A percentile compares a stretch with the other conserved stretches of the same genome.
Conservation (phyloP, 2,329 filamentous ascomycete genomes). For the Hansfordia pulvinata region DNA sequence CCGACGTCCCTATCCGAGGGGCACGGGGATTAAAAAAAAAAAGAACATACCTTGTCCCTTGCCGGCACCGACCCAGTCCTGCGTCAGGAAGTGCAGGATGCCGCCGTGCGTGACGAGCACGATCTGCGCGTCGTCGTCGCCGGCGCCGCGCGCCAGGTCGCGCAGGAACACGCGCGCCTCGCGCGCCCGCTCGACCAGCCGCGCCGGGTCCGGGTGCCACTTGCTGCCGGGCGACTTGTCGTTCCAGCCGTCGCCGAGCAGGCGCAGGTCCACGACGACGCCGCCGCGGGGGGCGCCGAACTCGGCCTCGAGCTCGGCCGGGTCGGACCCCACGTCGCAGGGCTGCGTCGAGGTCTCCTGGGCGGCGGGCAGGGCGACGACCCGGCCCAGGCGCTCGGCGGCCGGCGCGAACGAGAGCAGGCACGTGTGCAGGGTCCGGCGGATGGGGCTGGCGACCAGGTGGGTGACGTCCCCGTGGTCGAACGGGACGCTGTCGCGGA, state of each 20-base stretch:
- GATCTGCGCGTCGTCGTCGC: constrained; percentile 49
- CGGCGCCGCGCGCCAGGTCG: constrained; percentile 24
- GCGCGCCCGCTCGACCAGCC: constrained; percentile 47
- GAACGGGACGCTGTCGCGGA: constrained; percentile 51
- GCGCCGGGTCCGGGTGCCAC: constrained; percentile 32
- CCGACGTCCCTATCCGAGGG: no score
- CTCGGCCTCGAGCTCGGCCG: constrained; percentile 39
- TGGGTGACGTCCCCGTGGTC: constrained; percentile 51
- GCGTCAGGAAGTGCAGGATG: constrained; percentile 72
- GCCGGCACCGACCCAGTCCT: constrained; percentile 58
- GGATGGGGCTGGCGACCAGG: constrained; percentile 66
- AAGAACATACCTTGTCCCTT: constrained; percentile 22
- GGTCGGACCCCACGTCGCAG: constrained; percentile 60
- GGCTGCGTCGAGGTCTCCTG: constrained; percentile 67
- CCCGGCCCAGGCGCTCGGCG: constrained; percentile 27
- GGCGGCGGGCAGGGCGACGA: constrained; percentile 58
- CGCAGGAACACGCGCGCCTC: constrained; percentile 45
- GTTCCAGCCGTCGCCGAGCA: constrained; percentile 57
- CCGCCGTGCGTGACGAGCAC: constrained; percentile 73
- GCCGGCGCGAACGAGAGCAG: constrained; percentile 52
- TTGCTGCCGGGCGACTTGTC: constrained; percentile 38
- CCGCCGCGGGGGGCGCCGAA: constrained; percentile 40
- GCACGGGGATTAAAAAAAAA: neutral
- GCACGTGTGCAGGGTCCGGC: constrained; percentile 69
- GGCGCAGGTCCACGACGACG: constrained; percentile 54